Evolutionary conservation across 495 filamentous ascomycete genomes (phyloP).

Genomic region (Chaetomidium leptoderma): DNA sequence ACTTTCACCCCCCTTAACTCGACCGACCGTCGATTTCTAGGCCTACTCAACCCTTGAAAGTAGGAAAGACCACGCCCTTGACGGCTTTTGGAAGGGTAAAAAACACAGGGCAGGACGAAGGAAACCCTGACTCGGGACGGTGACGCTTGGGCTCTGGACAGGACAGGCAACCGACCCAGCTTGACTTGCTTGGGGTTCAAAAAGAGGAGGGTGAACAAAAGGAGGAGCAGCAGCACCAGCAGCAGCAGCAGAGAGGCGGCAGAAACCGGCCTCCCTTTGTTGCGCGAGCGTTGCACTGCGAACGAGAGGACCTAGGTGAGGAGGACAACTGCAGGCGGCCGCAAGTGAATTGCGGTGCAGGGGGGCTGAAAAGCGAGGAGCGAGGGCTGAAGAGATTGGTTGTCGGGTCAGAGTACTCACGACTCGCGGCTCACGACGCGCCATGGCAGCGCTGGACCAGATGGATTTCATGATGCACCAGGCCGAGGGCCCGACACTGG

Average conservation of each 20-base stretch:
- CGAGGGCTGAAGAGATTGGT: not conserved
- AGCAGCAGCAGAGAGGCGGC: not conserved
- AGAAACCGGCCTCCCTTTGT: not conserved
- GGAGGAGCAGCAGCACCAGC: not conserved
- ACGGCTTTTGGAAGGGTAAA: not conserved
- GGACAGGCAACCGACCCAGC: too few relatives aligned
- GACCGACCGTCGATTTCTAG: not conserved
- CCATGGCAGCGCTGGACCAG: conserved; percentile 19
- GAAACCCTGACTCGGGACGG: too few relatives aligned
- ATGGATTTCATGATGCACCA: conserved; percentile 26
- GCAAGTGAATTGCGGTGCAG: not conserved
- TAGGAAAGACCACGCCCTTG: too few relatives aligned
- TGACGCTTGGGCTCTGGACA: too few relatives aligned
- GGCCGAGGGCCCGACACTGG: conserved; percentile 7
- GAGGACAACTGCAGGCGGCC: not conserved
- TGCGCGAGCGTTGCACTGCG: not conserved
- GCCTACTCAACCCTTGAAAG: not conserved
- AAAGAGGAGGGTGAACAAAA: not conserved
- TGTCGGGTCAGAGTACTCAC: too few relatives aligned
- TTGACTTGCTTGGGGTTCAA: too few relatives aligned
- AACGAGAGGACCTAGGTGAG: not conserved
- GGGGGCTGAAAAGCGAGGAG: not conserved
- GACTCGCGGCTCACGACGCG: too few relatives aligned
- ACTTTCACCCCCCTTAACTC: not conserved
- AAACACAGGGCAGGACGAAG: too few relatives aligned